phyloP scores from a whole-genome alignment of 2,329 filamentous ascomycete genomes.

The Trichoderma asperellum region DNA sequence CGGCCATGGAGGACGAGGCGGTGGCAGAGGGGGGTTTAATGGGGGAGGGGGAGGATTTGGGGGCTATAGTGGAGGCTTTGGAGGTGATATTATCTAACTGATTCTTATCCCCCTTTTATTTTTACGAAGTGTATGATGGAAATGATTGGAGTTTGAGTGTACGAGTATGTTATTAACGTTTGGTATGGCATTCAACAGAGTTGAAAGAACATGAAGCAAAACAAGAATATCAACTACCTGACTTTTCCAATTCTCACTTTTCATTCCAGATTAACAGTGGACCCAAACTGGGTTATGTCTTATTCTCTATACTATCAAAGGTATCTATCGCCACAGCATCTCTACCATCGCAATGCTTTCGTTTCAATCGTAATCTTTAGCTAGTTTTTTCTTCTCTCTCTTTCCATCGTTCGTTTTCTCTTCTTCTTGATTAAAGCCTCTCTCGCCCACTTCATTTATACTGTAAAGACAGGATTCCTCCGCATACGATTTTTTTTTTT shows the following conservation, averaged over 20 bases:
- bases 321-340: slow-evolving; percentile 13
- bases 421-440: background rate
- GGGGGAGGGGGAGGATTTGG: slow-evolving; percentile 29
- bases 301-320: slow-evolving; percentile 26
- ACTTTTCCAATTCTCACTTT: background rate
- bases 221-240: background rate
- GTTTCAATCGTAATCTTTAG: slow-evolving; percentile 15
- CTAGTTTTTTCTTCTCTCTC: background rate
- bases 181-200: background rate
- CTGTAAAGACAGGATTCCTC: background rate
- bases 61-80: background rate
- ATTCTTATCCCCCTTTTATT: background rate
- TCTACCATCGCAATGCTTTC: slow-evolving; percentile 21
- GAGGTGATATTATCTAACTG: slow-evolving; percentile 11
- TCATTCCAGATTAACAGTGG: background rate
- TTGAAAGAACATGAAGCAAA: background rate
- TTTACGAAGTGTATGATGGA: background rate
- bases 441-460: background rate
- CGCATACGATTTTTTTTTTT: background rate
- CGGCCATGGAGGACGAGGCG: slow-evolving; percentile 45
- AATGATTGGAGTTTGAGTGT: background rate
- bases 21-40: slow-evolving; percentile 45
- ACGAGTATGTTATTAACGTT: background rate
- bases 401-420: background rate
- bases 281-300: background rate